A percentile compares a stretch with the other conserved stretches of the same genome.
phyloP scores from a whole-genome alignment of 2,329 filamentous ascomycete species.

The Ophiostoma montium region DNA sequence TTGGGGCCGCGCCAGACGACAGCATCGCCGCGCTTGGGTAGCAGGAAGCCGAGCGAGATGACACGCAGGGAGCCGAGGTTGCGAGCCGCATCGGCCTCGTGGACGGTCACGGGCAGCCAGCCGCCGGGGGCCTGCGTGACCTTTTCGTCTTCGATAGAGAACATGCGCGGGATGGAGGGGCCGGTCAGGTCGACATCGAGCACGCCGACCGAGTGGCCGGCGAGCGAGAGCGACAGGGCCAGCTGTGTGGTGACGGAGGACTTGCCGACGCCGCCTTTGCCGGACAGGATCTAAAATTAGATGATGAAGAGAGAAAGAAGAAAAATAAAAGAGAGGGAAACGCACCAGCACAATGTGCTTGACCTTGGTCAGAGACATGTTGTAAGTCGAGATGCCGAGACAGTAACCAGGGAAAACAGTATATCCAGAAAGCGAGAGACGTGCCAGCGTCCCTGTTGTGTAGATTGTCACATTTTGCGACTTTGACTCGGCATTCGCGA shows the following conservation, averaged over 20 bases:
- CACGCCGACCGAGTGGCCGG: conserved; percentile 81
- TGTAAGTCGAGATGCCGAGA: background rate
- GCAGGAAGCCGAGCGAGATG: conserved; percentile 87
- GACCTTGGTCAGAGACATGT: conserved; percentile 55
- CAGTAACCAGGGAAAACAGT: too few relatives aligned
- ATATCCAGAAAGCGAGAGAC: too few relatives aligned
- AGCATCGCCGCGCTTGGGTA: conserved; percentile 70
- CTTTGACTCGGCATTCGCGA: background rate
- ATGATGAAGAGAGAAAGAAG: background rate
- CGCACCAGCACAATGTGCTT: conserved; percentile 59
- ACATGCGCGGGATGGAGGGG: conserved; percentile 88
- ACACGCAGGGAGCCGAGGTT: conserved; percentile 55
- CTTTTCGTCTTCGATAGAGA: conserved; percentile 77
- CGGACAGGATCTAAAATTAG: conserved; percentile 55
- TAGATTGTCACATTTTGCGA: background rate
- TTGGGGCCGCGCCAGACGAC: conserved; percentile 97
- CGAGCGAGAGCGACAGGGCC: conserved; percentile 71
- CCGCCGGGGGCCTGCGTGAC: conserved; percentile 84
- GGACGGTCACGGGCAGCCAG: conserved; percentile 81
- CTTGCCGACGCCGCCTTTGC: conserved; percentile 96
- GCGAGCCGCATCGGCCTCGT: conserved; percentile 39
- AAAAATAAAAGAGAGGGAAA: background rate
- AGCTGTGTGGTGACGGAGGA: conserved; percentile 96
- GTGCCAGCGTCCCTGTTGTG: too few relatives aligned
- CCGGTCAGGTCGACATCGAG: conserved; percentile 94